These are phyloP conservation scores for Haplosporangium sp. DNA, from an alignment of 371 early-diverging fungal genomes.

Conservation along the genomic window DNA sequence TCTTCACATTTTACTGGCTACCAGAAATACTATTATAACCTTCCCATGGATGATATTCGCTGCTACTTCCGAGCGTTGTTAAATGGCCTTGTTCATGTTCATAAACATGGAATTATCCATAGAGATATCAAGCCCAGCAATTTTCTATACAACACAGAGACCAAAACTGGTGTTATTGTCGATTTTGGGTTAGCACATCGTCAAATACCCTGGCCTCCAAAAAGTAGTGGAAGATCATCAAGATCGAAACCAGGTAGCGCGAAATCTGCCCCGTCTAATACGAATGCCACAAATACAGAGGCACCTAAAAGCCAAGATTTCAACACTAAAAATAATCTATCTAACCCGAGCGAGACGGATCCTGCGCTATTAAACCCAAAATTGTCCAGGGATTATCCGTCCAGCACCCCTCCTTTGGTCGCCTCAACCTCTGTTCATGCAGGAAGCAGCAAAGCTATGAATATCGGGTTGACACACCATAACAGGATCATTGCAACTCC, in stretches of 20 bases:
- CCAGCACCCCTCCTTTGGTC: background rate
- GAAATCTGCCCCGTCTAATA: background rate
- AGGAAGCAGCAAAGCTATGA: background rate
- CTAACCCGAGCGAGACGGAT: background rate
- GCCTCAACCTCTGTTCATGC: background rate
- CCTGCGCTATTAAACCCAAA: background rate
- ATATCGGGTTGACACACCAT: background rate
- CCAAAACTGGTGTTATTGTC: constrained; percentile 86
- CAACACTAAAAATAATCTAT: background rate
- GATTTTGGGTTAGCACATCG: constrained; percentile 99
- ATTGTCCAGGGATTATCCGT: background rate
- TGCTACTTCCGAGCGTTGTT: constrained; percentile 87
- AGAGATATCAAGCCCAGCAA: constrained; percentile 98
- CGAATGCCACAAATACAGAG: background rate
- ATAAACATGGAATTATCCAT: constrained; percentile 81
- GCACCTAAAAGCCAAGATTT: background rate
- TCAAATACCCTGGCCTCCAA: background rate
- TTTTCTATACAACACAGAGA: constrained; percentile 85
- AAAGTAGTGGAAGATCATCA: background rate
- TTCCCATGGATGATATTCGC: constrained; percentile 81
- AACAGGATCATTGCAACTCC: background rate
- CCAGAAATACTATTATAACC: constrained; percentile 66
- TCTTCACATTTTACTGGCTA: background rate
- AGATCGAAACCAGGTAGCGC: background rate
- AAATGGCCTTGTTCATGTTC: constrained; percentile 78